These are phyloP conservation scores for Termitomyces sp. DNA, from an alignment of 768 basidiomycete genomes.

Conservation along the genomic window DNA sequence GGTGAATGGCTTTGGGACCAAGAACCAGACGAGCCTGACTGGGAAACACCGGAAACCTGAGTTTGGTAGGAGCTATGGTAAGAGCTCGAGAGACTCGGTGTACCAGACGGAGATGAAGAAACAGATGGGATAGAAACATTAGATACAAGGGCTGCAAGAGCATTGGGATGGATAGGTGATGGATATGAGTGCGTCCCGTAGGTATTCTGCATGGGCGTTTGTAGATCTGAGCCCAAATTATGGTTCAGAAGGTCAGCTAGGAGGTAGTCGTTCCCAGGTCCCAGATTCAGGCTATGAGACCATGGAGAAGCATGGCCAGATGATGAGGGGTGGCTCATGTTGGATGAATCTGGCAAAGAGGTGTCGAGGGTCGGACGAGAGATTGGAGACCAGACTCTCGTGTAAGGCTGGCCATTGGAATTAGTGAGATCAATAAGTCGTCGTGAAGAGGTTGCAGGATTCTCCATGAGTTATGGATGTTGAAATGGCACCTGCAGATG, in stretches of 20 bases:
- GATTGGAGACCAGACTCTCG: constrained; percentile 23
- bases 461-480: constrained; percentile 18
- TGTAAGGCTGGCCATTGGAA: constrained; percentile 17
- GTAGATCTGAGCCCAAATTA: constrained; percentile 13
- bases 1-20: constrained; percentile 30
- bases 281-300: constrained; percentile 32
- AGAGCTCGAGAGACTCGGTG: constrained; percentile 41
- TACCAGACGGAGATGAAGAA: constrained; percentile 27
- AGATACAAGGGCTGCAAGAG: constrained; percentile 61
- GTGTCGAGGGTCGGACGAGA: constrained; percentile 38
- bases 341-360: constrained; percentile 25
- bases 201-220: constrained; percentile 18
- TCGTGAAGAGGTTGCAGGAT: constrained; percentile 28
- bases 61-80: constrained; percentile 22
- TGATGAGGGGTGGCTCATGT: constrained; percentile 29
- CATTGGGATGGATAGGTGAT: constrained; percentile 56
- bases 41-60: constrained; percentile 20
- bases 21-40: constrained; percentile 24
- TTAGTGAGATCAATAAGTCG: constrained; percentile 30
- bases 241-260: constrained; percentile 18
- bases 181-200: constrained; percentile 48
- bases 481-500: constrained; percentile 5
- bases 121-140: constrained; percentile 52
- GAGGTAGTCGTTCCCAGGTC: constrained; percentile 17
- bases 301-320: constrained; percentile 34